Conservation (phyloP, 2,329 filamentous ascomycete species). For the Onygenales sp. region DNA sequence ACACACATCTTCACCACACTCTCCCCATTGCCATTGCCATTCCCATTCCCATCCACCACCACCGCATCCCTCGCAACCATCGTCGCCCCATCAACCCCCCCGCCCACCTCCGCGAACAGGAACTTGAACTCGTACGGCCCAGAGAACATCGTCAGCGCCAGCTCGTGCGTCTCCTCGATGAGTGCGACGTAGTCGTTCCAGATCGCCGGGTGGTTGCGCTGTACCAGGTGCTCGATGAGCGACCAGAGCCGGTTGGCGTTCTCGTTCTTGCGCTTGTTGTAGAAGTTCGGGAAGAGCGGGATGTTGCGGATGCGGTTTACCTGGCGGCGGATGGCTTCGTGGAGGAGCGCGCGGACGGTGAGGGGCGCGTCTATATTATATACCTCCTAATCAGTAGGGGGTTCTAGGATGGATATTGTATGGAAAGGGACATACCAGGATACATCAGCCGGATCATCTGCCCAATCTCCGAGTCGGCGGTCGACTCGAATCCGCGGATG, state of each 20-base stretch:
- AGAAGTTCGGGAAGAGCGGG: constrained; percentile 18
- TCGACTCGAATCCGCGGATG: constrained; percentile 17
- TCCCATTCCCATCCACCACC: neutral
- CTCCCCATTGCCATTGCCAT: constrained; percentile 7
- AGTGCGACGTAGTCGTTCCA: constrained; percentile 14
- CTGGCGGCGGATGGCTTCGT: constrained; percentile 14
- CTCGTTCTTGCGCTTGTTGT: constrained; percentile 10
- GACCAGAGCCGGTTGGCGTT: constrained; percentile 8
- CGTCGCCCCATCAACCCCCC: constrained; percentile 15
- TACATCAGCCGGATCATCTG: constrained; percentile 12
- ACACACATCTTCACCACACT: constrained; percentile 12
- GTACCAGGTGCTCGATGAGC: constrained; percentile 11
- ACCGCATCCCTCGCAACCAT: constrained; percentile 19
- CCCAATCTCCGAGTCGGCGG: constrained; percentile 15
- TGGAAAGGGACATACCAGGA: constrained; percentile 12
- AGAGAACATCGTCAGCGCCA: constrained; percentile 20
- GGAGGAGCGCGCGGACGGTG: constrained; percentile 13
- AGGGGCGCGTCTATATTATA: constrained; percentile 12
- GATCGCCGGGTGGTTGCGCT: constrained; percentile 16
- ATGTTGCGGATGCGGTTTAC: constrained; percentile 13
- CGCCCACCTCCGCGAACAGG: constrained; percentile 16
- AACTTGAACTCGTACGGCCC: constrained; percentile 18
- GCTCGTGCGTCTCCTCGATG: constrained; percentile 18
- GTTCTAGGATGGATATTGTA: neutral
- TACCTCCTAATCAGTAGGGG: neutral